These are phyloP conservation scores for Diaporthe vaccinii DNA, from an alignment of 2,329 filamentous ascomycete species.

Conservation along the genomic window DNA sequence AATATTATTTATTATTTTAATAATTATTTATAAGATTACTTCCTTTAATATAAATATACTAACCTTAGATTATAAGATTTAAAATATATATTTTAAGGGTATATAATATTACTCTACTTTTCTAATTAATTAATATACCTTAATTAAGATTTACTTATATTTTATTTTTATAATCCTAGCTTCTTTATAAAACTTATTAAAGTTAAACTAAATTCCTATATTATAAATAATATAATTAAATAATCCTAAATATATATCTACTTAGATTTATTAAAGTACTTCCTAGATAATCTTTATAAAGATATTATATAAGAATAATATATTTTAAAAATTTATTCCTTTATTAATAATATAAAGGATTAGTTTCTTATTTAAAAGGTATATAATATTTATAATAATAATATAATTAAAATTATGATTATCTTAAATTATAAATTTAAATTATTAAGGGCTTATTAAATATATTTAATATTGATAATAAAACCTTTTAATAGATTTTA, in stretches of 20 bases:
- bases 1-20: neutral
- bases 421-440: neutral
- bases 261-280: neutral
- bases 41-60: neutral
- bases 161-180: neutral
- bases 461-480: too few relatives aligned
- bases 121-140: neutral
- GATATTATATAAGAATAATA: neutral
- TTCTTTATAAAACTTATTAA: neutral
- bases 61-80: neutral
- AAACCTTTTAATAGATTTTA: too few relatives aligned
- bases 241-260: neutral
- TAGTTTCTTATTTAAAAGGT: neutral
- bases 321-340: neutral
- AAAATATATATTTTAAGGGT: neutral
- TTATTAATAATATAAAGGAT: neutral
- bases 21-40: neutral
- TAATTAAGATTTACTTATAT: neutral
- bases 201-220: neutral
- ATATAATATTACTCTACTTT: neutral
- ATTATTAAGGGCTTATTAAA: too few relatives aligned
- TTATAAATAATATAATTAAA: constrained; percentile 6
- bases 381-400: neutral
- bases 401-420: neutral
- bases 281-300: neutral